Conservation (phyloP, 306 rosid species). For the Trichosanthes cucumerina region DNA sequence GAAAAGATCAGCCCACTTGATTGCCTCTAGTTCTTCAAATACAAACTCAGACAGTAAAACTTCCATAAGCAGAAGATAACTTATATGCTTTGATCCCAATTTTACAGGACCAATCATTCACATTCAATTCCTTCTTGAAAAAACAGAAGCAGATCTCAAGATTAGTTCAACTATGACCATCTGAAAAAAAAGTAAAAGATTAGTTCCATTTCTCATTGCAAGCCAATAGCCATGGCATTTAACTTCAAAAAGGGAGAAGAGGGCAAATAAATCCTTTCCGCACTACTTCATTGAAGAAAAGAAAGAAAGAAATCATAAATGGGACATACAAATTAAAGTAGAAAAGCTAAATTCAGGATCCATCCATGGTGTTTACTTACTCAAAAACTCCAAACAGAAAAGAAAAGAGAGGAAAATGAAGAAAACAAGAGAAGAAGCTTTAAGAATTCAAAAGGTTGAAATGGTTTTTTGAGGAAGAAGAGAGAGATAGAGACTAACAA, state of each 20-base stretch:
- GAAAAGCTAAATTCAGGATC: background rate
- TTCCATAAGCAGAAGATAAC: background rate
- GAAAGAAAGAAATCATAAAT: background rate
- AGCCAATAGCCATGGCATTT: background rate
- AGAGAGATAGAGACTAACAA: conserved; percentile 38
- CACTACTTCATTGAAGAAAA: background rate
- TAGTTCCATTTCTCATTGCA: background rate
- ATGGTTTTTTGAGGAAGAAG: background rate
- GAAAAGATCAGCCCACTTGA: background rate
- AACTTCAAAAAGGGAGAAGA: background rate
- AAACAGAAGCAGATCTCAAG: conserved; percentile 1
- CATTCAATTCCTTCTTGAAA: background rate
- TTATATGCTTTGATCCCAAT: background rate
- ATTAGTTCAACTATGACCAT: background rate
- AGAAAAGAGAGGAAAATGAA: background rate
- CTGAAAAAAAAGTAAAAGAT: background rate
- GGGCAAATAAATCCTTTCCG: background rate
- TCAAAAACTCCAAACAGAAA: background rate
- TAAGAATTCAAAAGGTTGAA: background rate
- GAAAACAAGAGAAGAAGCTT: background rate
- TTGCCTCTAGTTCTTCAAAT: background rate
- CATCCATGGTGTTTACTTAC: background rate
- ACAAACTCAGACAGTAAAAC: conserved; percentile 5
- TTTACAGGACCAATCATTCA: background rate
- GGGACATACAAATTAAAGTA: background rate